These are phyloP conservation scores for Aspergillus sp. DNA, from an alignment of 2,329 filamentous ascomycete genomes.

Conservation along the genomic window DNA sequence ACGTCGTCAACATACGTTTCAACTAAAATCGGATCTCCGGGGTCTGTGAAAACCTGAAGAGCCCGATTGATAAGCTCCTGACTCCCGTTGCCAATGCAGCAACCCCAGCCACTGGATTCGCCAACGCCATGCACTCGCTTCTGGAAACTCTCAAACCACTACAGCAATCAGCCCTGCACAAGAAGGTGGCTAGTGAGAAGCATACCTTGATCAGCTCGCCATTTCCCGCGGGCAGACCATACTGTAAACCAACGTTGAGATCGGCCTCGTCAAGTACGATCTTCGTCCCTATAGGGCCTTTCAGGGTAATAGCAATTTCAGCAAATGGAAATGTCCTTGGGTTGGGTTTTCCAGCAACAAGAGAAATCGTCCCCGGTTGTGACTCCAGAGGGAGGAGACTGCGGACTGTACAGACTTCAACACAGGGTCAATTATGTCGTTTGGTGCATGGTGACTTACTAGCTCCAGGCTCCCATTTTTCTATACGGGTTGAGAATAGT, in stretches of 20 bases:
- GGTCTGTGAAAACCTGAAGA: slow-evolving; percentile 8
- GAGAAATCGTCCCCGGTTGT: background rate
- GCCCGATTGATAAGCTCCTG: slow-evolving; percentile 8
- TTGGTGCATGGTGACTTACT: background rate
- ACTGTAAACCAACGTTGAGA: background rate
- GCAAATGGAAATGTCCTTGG: background rate
- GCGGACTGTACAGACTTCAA: background rate
- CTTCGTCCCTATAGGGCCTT: background rate
- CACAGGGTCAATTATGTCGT: background rate
- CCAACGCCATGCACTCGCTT: background rate
- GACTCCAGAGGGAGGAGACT: background rate
- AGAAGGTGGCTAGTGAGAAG: background rate
- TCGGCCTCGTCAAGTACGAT: background rate
- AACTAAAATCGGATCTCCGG: background rate
- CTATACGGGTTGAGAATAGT: background rate
- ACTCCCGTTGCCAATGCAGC: slow-evolving; percentile 10
- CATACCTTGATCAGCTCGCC: background rate
- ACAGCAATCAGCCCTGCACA: background rate
- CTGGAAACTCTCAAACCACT: background rate
- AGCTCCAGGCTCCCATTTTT: background rate
- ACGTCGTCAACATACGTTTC: background rate
- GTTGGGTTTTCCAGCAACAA: background rate
- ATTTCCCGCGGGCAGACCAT: background rate
- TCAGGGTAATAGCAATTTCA: background rate
- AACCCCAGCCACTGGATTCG: background rate